phyloP scores from a whole-genome alignment of 1,284 basidiomycete genomes.

The Puccinia triticina region DNA sequence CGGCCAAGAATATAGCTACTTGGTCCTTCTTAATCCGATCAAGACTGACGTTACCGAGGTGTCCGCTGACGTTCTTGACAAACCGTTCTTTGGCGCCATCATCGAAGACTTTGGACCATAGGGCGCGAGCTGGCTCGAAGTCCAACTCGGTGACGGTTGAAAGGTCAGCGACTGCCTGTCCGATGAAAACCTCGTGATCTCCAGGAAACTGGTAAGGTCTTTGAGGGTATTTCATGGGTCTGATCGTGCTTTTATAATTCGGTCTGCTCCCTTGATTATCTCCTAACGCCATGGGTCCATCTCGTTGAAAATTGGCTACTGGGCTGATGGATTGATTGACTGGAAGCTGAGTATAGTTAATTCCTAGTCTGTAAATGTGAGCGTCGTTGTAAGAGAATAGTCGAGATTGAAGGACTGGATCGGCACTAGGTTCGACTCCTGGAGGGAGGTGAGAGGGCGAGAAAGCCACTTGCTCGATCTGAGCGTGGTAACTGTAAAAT shows the following conservation, averaged over 20 bases:
- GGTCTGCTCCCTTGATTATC: conserved; percentile 47
- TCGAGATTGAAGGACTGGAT: conserved; percentile 58
- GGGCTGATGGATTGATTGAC: conserved; percentile 53
- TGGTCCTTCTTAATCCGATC: conserved; percentile 58
- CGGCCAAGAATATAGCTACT: conserved; percentile 77
- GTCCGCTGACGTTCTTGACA: conserved; percentile 75
- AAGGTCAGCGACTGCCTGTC: conserved; percentile 73
- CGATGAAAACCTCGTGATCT: conserved; percentile 75
- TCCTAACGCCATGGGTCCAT: conserved; percentile 46
- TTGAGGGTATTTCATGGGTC: conserved; percentile 32
- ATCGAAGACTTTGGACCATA: conserved; percentile 77
- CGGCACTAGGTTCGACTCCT: conserved; percentile 56
- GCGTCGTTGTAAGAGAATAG: conserved; percentile 59
- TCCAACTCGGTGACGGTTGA: conserved; percentile 78
- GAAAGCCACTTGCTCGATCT: conserved; percentile 48
- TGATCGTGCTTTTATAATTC: conserved; percentile 48
- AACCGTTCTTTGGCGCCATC: conserved; percentile 71
- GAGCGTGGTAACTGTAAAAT: conserved; percentile 45
- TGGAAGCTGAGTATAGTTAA: conserved; percentile 57
- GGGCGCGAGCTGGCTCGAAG: conserved; percentile 83
- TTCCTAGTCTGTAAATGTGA: conserved; percentile 57
- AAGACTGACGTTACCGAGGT: conserved; percentile 68
- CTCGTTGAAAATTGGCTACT: conserved; percentile 51
- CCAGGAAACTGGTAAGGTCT: conserved; percentile 41
- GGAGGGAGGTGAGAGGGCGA: conserved; percentile 54